phyloP scores from a whole-genome alignment of 2,329 filamentous ascomycete genomes.

The Alternaria arbusti region DNA sequence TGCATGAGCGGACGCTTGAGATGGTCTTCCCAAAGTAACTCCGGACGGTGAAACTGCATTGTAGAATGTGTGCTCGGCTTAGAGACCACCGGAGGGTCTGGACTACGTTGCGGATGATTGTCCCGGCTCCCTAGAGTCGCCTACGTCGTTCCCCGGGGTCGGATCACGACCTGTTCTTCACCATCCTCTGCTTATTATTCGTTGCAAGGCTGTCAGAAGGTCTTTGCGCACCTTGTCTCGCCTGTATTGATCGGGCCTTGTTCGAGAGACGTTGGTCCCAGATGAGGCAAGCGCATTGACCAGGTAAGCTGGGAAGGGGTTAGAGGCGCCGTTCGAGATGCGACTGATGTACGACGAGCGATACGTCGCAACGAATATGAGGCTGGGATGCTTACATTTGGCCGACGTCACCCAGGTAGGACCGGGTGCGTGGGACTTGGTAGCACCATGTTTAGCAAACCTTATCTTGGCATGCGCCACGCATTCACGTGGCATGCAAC shows the following conservation, averaged over 20 bases:
- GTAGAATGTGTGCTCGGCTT: not conserved
- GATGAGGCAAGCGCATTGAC: not conserved
- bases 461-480: not conserved
- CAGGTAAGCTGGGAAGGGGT: not conserved
- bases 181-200: not conserved
- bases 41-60: not conserved
- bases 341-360: not conserved
- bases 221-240: not conserved
- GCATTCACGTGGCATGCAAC: not conserved
- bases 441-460: not conserved
- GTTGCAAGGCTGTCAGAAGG: not conserved
- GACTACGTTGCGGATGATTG: not conserved
- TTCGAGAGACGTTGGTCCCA: not conserved
- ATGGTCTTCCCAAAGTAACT: not conserved
- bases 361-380: not conserved
- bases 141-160: not conserved
- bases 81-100: not conserved
- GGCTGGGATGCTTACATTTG: not conserved
- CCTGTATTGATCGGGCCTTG: not conserved
- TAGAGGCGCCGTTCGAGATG: not conserved
- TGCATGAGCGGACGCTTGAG: not conserved
- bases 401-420: not conserved
- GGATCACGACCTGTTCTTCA: not conserved
- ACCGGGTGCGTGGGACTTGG: not conserved
- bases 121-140: not conserved